phyloP scores from a whole-genome alignment of 176 grass and related monocot species.

The Oryza longistaminata region DNA sequence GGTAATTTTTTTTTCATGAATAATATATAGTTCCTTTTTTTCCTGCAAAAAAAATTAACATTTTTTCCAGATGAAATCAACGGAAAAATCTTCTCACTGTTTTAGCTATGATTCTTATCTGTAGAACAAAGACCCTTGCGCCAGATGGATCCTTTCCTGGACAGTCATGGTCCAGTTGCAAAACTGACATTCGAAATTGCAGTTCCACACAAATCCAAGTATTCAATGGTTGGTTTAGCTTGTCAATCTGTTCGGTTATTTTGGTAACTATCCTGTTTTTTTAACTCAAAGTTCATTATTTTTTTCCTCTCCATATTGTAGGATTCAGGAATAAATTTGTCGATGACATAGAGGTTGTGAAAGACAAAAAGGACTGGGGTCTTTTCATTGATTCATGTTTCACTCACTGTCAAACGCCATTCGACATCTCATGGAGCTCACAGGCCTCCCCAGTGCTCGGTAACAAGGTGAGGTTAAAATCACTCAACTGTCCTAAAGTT shows the following conservation, averaged over 20 bases:
- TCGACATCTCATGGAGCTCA: conserved; percentile 44
- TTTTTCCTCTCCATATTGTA: neutral
- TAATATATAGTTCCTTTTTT: neutral
- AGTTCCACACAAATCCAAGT: conserved; percentile 51
- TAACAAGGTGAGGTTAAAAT: conserved; percentile 34
- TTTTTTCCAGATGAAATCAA: neutral
- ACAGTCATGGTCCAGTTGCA: conserved; percentile 51
- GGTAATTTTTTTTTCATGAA: conserved; percentile 33
- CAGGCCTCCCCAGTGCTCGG: conserved; percentile 47
- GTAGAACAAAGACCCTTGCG: conserved; percentile 39
- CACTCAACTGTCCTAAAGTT: neutral
- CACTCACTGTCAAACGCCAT: conserved; percentile 59
- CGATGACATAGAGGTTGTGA: conserved; percentile 34
- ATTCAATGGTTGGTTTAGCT: conserved; percentile 46
- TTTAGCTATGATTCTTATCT: neutral
- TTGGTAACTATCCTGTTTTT: neutral
- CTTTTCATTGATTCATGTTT: conserved; percentile 76
- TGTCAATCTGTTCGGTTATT: neutral
- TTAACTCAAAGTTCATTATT: neutral
- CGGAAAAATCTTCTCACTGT: neutral
- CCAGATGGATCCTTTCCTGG: conserved; percentile 31
- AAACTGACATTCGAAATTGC: conserved; percentile 39
- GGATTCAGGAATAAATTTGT: conserved; percentile 45
- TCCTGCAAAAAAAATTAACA: too few relatives aligned
- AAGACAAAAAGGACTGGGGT: conserved; percentile 34